Percentiles rank a stretch among this genome's conserved stretches.
Conservation (phyloP, 495 filamentous ascomycete genomes). For the Penicillium taxi region DNA sequence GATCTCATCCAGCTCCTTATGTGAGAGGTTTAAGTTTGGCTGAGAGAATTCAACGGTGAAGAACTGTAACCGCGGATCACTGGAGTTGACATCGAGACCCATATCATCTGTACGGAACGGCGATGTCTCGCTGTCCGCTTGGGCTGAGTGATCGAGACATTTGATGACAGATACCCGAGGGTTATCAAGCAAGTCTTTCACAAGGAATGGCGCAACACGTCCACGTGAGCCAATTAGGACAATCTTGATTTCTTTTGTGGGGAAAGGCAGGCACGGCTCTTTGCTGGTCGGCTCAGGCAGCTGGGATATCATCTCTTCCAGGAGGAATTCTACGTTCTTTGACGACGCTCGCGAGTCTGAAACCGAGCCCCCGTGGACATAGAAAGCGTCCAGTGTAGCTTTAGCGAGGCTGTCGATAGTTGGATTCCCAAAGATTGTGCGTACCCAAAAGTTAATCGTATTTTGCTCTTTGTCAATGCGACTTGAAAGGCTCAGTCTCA, state of each 20-base stretch:
- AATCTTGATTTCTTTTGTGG: slow-evolving; percentile 4
- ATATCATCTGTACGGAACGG: slow-evolving; percentile 7
- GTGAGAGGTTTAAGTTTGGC: slow-evolving; percentile 33
- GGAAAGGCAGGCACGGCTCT: background rate
- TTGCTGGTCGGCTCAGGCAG: slow-evolving; percentile 5
- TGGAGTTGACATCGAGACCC: slow-evolving; percentile 4
- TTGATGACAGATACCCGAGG: slow-evolving; percentile 9
- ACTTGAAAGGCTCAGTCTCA: slow-evolving; percentile 5
- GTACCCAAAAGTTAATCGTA: slow-evolving; percentile 12
- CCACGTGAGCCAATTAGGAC: slow-evolving; percentile 9
- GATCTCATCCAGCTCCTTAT: slow-evolving; percentile 26
- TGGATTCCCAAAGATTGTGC: slow-evolving; percentile 12
- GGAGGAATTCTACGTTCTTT: background rate
- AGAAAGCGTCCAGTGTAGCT: slow-evolving; percentile 7
- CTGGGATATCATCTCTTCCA: slow-evolving; percentile 5
- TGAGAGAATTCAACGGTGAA: slow-evolving; percentile 33
- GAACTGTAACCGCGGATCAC: slow-evolving; percentile 6
- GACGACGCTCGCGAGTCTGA: background rate
- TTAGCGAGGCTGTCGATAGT: slow-evolving; percentile 11
- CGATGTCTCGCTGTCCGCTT: slow-evolving; percentile 4
- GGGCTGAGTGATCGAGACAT: slow-evolving; percentile 9
- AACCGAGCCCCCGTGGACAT: background rate
- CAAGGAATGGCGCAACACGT: slow-evolving; percentile 10
- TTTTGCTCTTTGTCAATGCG: slow-evolving; percentile 12
- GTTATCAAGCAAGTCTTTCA: slow-evolving; percentile 9